Evolutionary conservation across 176 grass and related monocot species (phyloP).

Genomic region (Elymus sibiricus): DNA sequence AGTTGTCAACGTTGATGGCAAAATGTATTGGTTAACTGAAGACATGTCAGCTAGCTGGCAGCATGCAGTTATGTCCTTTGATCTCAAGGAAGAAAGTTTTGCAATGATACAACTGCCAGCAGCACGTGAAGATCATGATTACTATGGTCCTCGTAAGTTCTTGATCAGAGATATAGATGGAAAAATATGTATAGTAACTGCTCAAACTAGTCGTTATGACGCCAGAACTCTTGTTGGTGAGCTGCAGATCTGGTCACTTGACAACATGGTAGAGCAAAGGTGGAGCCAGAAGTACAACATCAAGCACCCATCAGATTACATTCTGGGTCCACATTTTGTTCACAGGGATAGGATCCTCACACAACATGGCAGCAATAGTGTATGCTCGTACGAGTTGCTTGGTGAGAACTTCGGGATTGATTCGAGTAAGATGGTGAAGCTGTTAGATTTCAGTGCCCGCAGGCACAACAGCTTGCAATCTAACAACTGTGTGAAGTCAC

Average conservation of each 20-base stretch:
- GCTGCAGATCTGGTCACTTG: not conserved
- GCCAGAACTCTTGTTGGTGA: not conserved
- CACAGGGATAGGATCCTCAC: not conserved
- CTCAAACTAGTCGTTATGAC: not conserved
- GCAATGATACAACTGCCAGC: not conserved
- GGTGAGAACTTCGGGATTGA: not conserved
- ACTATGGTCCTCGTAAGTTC: not conserved
- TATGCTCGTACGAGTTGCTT: not conserved
- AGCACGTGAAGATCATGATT: not conserved
- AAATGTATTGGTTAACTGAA: constrained; percentile 33
- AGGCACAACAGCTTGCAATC: not conserved
- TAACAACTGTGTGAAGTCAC: constrained; percentile 8
- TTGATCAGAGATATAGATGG: constrained; percentile 12
- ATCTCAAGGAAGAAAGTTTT: constrained; percentile 39
- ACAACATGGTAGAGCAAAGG: not conserved
- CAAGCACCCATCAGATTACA: not conserved
- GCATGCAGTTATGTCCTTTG: constrained; percentile 21
- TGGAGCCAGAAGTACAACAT: not conserved
- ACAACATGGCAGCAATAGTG: not conserved
- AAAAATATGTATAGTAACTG: not conserved
- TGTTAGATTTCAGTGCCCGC: constrained; percentile 14
- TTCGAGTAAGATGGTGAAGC: not conserved
- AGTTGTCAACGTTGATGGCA: constrained; percentile 28
- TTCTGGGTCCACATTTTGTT: not conserved
- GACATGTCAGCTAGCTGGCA: not conserved